These are phyloP conservation scores for Eragrostis curvula DNA, from an alignment of 176 grass and related monocot genomes.

Conservation along the genomic window DNA sequence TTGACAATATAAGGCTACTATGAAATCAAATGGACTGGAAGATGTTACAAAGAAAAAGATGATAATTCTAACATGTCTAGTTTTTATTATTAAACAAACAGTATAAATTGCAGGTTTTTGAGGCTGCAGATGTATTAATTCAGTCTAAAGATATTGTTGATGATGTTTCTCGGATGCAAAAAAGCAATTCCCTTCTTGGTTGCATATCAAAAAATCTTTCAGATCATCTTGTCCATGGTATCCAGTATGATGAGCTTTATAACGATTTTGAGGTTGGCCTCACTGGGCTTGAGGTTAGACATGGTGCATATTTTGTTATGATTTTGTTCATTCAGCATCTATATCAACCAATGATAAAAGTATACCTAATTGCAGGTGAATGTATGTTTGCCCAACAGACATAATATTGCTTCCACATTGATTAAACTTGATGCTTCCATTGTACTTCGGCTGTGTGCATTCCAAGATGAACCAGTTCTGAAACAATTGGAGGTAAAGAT, in stretches of 20 bases:
- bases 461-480: conserved; percentile 79
- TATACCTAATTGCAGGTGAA: conserved; percentile 60
- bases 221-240: conserved; percentile 40
- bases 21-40: background rate
- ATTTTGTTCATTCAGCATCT: conserved; percentile 42
- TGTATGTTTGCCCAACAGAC: conserved; percentile 42
- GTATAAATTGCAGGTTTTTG: conserved; percentile 67
- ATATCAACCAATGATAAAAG: conserved; percentile 30
- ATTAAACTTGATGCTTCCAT: conserved; percentile 65
- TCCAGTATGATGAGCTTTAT: conserved; percentile 74
- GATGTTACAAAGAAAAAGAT: conserved; percentile 1
- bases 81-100: conserved; percentile 36
- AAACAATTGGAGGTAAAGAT: conserved; percentile 81
- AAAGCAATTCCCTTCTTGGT: conserved; percentile 38
- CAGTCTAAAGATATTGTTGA: conserved; percentile 51
- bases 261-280: conserved; percentile 81
- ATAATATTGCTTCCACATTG: conserved; percentile 59
- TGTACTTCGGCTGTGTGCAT: conserved; percentile 62
- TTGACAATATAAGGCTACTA: conserved; percentile 16
- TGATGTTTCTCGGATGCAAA: conserved; percentile 46
- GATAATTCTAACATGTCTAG: background rate
- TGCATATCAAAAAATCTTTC: conserved; percentile 35
- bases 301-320: conserved; percentile 29
- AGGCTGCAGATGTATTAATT: conserved; percentile 56
- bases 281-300: conserved; percentile 68